Percentiles rank a stretch among this genome's conserved stretches.
These are phyloP conservation scores for Cyclocybe cylindracea DNA, from an alignment of 768 basidiomycete genomes.

Conservation along the genomic window DNA sequence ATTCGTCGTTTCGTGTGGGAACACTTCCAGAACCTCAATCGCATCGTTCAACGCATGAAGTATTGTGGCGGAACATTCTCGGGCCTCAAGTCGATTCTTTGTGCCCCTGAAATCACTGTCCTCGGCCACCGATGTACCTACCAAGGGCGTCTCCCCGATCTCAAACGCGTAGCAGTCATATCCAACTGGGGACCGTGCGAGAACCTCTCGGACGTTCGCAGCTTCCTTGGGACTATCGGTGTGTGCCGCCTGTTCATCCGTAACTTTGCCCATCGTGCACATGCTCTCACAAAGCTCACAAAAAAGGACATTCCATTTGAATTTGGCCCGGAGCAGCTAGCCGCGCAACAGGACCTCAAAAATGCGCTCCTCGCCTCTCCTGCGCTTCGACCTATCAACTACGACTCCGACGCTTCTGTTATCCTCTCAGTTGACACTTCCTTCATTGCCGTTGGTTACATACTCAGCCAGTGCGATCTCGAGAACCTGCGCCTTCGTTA, in stretches of 20 bases:
- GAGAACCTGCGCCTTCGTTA: conserved; percentile 26
- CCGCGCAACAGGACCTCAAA: conserved; percentile 22
- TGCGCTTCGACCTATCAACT: conserved; percentile 21
- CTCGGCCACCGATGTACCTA: conserved; percentile 27
- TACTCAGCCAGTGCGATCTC: conserved; percentile 16
- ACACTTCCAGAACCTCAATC: conserved; percentile 33
- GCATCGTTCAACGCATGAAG: conserved; percentile 36
- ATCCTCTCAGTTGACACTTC: conserved; percentile 38
- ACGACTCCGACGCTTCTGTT: conserved; percentile 21
- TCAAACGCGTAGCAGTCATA: conserved; percentile 10
- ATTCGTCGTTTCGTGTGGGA: conserved; percentile 39
- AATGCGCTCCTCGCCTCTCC: conserved; percentile 19
- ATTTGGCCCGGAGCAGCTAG: conserved; percentile 23
- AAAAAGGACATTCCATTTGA: conserved; percentile 22
- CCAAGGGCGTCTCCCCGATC: conserved; percentile 28
- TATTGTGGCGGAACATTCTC: conserved; percentile 32
- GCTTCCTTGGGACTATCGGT: conserved; percentile 29
- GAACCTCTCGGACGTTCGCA: conserved; percentile 19
- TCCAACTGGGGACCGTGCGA: conserved; percentile 24
- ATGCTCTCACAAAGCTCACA: conserved; percentile 16
- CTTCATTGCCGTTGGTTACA: conserved; percentile 30
- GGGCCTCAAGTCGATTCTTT: conserved; percentile 21
- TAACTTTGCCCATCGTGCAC: conserved; percentile 19
- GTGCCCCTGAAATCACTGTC: conserved; percentile 9
- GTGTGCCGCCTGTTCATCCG: conserved; percentile 22